Percentiles rank a stretch among this genome's conserved stretches.
Conservation (phyloP, 495 filamentous ascomycete species). For the Lasiosphaeria hispida region DNA sequence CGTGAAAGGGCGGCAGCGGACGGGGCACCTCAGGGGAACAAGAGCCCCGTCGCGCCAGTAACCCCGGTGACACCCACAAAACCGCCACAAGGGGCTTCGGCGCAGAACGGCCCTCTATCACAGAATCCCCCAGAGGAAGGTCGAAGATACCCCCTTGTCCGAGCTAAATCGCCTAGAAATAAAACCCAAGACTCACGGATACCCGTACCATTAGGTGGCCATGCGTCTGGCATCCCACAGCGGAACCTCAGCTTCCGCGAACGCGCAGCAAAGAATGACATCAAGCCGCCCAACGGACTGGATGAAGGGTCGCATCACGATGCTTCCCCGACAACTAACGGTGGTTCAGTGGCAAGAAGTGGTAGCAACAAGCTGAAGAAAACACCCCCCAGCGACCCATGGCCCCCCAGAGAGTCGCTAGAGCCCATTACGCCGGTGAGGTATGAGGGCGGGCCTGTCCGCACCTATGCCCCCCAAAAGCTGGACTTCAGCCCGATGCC, state of each 20-base stretch:
- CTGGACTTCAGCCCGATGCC: not conserved
- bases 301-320: constrained; percentile 22
- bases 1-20: constrained; percentile 46
- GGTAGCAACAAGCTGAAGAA: constrained; percentile 51
- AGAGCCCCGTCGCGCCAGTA: constrained; percentile 13
- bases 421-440: constrained; percentile 6
- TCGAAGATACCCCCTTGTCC: constrained; percentile 23
- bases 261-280: constrained; percentile 41
- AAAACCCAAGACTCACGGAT: constrained; percentile 31
- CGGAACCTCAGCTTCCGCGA: constrained; percentile 52
- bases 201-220: constrained; percentile 18
- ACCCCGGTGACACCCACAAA: constrained; percentile 22
- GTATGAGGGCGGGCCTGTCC: not conserved
- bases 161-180: constrained; percentile 26
- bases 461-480: not conserved
- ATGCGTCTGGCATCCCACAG: constrained; percentile 37
- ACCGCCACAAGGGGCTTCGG: constrained; percentile 8
- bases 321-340: constrained; percentile 23
- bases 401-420: constrained; percentile 31
- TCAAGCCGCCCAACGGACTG: constrained; percentile 28
- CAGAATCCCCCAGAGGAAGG: constrained; percentile 38
- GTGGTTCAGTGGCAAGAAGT: constrained; percentile 33
- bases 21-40: constrained; percentile 14
- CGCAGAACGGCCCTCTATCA: constrained; percentile 31
- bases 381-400: constrained; percentile 40